These are phyloP conservation scores for Eimeria acervulina DNA, from an alignment of 169 alveolate genomes.

Conservation along the genomic window DNA sequence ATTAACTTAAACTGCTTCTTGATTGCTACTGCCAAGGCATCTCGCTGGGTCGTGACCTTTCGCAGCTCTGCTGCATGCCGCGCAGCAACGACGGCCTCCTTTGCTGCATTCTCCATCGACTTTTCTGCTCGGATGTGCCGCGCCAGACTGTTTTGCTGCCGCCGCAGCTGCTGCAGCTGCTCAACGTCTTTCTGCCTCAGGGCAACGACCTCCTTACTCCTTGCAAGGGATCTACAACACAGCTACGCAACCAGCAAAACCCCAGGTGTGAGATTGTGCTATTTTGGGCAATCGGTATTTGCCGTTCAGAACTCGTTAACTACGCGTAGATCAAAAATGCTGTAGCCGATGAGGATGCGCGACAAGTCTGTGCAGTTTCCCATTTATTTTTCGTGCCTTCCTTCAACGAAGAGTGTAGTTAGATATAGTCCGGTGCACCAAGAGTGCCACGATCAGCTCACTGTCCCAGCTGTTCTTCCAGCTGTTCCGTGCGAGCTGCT, in stretches of 20 bases:
- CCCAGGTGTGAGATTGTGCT: too few species aligned
- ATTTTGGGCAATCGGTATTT: too few species aligned
- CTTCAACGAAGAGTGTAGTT: constrained; percentile 17
- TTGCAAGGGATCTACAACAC: constrained; percentile 31
- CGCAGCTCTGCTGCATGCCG: constrained; percentile 80
- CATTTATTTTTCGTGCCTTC: constrained; percentile 74
- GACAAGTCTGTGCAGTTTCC: background rate
- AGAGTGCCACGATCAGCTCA: background rate
- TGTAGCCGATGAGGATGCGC: background rate
- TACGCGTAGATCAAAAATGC: too few species aligned
- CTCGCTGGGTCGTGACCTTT: constrained; percentile 86
- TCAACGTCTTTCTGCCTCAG: background rate
- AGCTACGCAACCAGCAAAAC: background rate
- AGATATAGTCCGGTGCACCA: background rate
- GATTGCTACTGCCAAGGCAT: constrained; percentile 90
- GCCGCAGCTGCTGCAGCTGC: constrained; percentile 34
- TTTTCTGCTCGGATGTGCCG: constrained; percentile 50
- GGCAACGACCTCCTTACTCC: constrained; percentile 46
- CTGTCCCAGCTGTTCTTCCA: constrained; percentile 36
- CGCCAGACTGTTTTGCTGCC: constrained; percentile 67
- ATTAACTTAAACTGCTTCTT: constrained; percentile 92
- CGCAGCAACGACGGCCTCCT: constrained; percentile 20
- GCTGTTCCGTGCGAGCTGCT: constrained; percentile 7
- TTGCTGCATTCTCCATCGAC: constrained; percentile 38
- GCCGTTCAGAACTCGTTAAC: too few species aligned